Percentiles rank a stretch among this genome's conserved stretches.
phyloP scores from a whole-genome alignment of 345 rosid species.

The Fremontodendron californicum region DNA sequence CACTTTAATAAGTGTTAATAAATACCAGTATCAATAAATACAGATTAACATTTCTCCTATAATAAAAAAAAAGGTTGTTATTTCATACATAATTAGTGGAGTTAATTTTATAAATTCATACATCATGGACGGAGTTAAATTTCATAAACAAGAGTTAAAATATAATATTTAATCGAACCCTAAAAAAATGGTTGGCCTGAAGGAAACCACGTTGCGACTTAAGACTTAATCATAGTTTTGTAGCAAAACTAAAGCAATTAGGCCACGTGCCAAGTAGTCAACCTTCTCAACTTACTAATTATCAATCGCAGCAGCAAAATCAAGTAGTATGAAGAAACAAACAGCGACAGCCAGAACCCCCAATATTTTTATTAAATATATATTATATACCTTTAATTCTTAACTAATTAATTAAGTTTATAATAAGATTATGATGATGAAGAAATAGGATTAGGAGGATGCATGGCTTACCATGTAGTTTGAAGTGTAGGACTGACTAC shows the following conservation, averaged over 20 bases:
- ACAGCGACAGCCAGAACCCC: too few relatives aligned
- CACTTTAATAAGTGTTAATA: too few relatives aligned
- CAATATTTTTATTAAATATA: neutral
- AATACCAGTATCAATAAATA: too few relatives aligned
- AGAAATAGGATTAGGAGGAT: neutral
- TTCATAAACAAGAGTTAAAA: too few relatives aligned
- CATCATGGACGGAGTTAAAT: neutral
- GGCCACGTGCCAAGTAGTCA: conserved; percentile 25
- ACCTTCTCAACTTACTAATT: conserved; percentile 11
- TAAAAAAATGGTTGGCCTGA: neutral
- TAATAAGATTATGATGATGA: neutral
- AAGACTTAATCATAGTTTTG: neutral
- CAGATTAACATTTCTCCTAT: too few relatives aligned
- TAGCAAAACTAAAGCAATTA: conserved; percentile 8
- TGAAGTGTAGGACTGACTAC: conserved; percentile 29
- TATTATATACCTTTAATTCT: neutral
- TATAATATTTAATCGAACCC: too few relatives aligned
- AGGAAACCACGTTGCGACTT: neutral
- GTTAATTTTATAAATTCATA: too few relatives aligned
- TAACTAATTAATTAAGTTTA: neutral
- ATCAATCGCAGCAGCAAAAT: conserved; percentile 17
- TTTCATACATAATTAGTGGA: too few relatives aligned
- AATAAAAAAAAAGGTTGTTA: too few relatives aligned
- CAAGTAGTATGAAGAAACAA: neutral
- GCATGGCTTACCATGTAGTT: conserved; percentile 43